Percentiles rank a stretch among this genome's conserved stretches.
These are phyloP conservation scores for Aspergillus eucalypticola DNA, from an alignment of 2,329 filamentous ascomycete genomes.

Conservation along the genomic window DNA sequence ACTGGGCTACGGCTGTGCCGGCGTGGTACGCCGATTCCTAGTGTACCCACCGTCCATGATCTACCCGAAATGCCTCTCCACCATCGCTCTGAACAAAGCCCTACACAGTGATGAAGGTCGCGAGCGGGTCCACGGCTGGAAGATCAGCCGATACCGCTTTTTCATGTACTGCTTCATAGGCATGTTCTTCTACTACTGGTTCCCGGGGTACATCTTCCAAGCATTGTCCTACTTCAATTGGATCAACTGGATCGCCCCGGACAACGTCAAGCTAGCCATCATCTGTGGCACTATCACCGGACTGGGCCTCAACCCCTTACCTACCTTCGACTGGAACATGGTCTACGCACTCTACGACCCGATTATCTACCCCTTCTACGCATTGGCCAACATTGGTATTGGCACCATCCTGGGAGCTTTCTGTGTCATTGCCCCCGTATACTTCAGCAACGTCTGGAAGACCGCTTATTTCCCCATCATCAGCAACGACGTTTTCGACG, in stretches of 20 bases:
- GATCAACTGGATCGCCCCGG: constrained; percentile 12
- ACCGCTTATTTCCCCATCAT: constrained; percentile 11
- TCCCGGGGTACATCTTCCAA: constrained; percentile 4
- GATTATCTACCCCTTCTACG: constrained; percentile 10
- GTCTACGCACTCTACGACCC: constrained; percentile 3
- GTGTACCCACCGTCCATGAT: constrained; percentile 12
- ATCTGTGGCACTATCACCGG: constrained; percentile 5
- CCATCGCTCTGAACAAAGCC: constrained; percentile 10
- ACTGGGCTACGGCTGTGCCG: constrained; percentile 11
- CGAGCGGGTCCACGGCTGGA: background rate
- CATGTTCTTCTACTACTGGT: constrained; percentile 16
- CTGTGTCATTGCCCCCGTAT: background rate
- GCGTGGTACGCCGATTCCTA: constrained; percentile 9
- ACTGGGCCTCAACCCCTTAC: constrained; percentile 9
- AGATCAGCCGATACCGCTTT: constrained; percentile 9
- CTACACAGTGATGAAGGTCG: constrained; percentile 6
- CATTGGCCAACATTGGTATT: constrained; percentile 3
- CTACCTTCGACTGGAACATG: constrained; percentile 14
- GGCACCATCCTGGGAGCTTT: constrained; percentile 2
- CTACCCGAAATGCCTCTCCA: constrained; percentile 8
- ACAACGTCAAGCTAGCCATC: constrained; percentile 7
- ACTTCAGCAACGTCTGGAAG: constrained; percentile 12
- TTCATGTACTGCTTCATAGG: constrained; percentile 7
- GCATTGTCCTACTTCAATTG: constrained; percentile 15
- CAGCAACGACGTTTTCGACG: constrained; percentile 12